These are phyloP conservation scores for Eucalyptus erythrocorys DNA, from an alignment of 345 rosid genomes.

Conservation along the genomic window DNA sequence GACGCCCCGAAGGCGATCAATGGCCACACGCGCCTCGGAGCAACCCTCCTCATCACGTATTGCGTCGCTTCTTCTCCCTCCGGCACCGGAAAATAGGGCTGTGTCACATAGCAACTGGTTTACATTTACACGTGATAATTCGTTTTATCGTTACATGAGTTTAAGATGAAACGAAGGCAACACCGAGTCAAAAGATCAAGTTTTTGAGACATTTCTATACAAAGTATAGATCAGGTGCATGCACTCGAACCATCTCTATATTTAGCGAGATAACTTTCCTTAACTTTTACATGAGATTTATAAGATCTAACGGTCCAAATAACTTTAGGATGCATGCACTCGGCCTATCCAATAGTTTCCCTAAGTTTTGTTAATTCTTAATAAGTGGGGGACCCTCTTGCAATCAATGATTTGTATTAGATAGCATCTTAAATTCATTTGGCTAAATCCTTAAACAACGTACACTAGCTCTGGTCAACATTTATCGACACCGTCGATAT, in stretches of 20 bases:
- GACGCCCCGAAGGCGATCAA: slow-evolving; percentile 75
- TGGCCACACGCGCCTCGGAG: slow-evolving; percentile 92
- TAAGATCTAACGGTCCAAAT: background rate
- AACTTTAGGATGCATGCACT: background rate
- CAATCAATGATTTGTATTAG: background rate
- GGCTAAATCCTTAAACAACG: background rate
- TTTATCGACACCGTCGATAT: background rate
- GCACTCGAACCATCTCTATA: background rate
- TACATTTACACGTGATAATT: background rate
- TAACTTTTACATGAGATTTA: background rate
- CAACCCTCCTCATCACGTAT: slow-evolving; percentile 70
- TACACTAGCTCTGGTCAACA: background rate
- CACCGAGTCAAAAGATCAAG: too few relatives aligned
- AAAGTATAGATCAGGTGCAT: background rate
- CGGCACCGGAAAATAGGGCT: slow-evolving; percentile 86
- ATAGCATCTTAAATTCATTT: background rate
- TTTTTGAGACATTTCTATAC: background rate
- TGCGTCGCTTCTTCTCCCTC: slow-evolving; percentile 64
- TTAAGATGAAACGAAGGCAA: background rate
- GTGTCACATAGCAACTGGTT: background rate
- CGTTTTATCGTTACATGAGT: background rate
- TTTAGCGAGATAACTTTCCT: background rate
- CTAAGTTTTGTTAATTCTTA: background rate
- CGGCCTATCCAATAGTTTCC: background rate
- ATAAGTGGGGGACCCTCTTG: background rate